phyloP scores from a whole-genome alignment of 371 early-diverging fungal genomes.

The Rhizopus sp. region DNA sequence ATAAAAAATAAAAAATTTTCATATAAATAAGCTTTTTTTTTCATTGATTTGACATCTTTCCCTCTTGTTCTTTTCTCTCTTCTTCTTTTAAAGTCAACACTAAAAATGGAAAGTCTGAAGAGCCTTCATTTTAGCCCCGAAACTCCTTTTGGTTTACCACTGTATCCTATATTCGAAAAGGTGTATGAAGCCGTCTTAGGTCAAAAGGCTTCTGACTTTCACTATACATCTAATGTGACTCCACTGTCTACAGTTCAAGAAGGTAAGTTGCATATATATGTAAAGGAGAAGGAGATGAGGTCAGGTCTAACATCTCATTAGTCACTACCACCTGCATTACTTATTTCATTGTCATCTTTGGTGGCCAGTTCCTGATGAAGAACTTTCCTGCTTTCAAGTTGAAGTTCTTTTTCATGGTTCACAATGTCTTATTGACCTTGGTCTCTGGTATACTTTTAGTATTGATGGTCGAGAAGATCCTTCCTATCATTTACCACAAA shows the following conservation, averaged over 20 bases:
- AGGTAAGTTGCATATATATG: slow-evolving; percentile 10
- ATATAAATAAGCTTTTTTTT: neutral
- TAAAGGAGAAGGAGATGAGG: neutral
- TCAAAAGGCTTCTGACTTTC: slow-evolving; percentile 44
- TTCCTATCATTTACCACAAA: slow-evolving; percentile 62
- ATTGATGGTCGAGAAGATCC: slow-evolving; percentile 71
- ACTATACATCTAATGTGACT: slow-evolving; percentile 60
- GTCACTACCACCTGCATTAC: slow-evolving; percentile 56
- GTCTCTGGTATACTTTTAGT: slow-evolving; percentile 65
- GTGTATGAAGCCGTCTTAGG: slow-evolving; percentile 49
- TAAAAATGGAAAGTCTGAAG: neutral
- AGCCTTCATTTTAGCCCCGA: slow-evolving; percentile 23
- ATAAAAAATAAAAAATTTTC: too few species aligned
- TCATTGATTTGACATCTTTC: neutral
- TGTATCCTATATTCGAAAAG: slow-evolving; percentile 46
- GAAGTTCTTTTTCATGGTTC: slow-evolving; percentile 66
- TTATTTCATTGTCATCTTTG: slow-evolving; percentile 75
- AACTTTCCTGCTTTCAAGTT: slow-evolving; percentile 65
- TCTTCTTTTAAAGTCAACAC: slow-evolving; percentile 2
- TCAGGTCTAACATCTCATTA: slow-evolving; percentile 4
- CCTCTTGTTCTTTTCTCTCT: slow-evolving; percentile 8
- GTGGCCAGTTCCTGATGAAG: slow-evolving; percentile 70
- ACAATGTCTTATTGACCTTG: slow-evolving; percentile 74
- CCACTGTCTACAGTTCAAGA: slow-evolving; percentile 65
- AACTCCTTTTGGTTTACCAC: slow-evolving; percentile 53